Conservation (phyloP, 495 filamentous ascomycete genomes). For the Penicillium malachiteum region DNA sequence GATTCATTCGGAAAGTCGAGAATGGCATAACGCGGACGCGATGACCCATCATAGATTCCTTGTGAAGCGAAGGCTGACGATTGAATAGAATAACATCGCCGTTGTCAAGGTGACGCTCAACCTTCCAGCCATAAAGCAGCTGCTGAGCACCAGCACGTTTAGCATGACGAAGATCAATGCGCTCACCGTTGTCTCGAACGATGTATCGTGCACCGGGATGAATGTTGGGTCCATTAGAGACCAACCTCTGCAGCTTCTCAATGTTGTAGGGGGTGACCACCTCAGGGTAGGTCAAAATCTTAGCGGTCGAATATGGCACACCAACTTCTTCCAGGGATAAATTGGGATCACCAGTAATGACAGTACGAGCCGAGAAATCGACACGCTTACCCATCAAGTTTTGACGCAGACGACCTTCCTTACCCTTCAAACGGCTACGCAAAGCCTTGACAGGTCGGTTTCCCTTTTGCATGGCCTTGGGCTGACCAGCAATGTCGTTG, state of each 20-base stretch:
- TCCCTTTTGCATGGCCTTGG: slow-evolving; percentile 93
- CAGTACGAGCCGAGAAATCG: slow-evolving; percentile 98
- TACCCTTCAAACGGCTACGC: slow-evolving; percentile 93
- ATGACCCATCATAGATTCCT: slow-evolving; percentile 99
- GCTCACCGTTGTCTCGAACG: slow-evolving; percentile 83
- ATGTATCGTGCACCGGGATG: slow-evolving; percentile 96
- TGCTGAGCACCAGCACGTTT: slow-evolving; percentile 78
- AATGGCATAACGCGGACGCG: slow-evolving; percentile 97
- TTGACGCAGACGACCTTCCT: slow-evolving; percentile 94
- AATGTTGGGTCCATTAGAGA: slow-evolving; percentile 88
- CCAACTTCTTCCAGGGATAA: slow-evolving; percentile 94
- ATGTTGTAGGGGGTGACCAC: slow-evolving; percentile 99
- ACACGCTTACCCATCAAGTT: slow-evolving; percentile 99
- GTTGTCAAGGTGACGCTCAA: slow-evolving; percentile 92
- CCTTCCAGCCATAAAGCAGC: slow-evolving; percentile 95
- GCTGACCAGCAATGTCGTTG: slow-evolving; percentile 95
- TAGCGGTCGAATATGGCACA: slow-evolving; percentile 85
- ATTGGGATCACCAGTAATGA: slow-evolving; percentile 98
- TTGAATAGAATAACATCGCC: slow-evolving; percentile 99
- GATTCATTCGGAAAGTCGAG: slow-evolving; percentile 94
- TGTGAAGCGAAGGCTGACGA: slow-evolving; percentile 96
- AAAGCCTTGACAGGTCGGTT: slow-evolving; percentile 95
- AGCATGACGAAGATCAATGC: slow-evolving; percentile 91
- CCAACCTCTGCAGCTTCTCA: slow-evolving; percentile 78
- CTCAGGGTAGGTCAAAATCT: slow-evolving; percentile 91